Percentiles rank a stretch among this genome's conserved stretches.
Conservation (phyloP, 1,139 yeast species). For the Candida sp. region DNA sequence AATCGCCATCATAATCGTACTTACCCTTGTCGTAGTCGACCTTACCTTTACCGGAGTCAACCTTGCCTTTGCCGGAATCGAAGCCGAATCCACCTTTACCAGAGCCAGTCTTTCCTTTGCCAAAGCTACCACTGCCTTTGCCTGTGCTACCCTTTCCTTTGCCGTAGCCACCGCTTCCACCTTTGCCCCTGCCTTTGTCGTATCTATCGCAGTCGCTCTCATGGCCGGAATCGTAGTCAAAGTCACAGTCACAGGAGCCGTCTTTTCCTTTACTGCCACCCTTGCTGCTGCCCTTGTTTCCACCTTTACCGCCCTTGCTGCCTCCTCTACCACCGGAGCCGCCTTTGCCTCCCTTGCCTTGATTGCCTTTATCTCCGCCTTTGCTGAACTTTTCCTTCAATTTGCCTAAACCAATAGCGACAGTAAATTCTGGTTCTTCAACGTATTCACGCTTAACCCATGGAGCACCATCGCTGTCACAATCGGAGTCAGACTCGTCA, state of each 20-base stretch:
- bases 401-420: constrained; percentile 8
- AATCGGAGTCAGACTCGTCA: background rate
- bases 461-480: constrained; percentile 3
- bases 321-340: constrained; percentile 1
- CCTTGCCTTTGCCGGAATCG: background rate
- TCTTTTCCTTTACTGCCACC: background rate
- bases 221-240: background rate
- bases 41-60: background rate
- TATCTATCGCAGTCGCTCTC: background rate
- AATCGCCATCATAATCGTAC: background rate
- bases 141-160: constrained; percentile 1
- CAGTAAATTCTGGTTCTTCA: background rate
- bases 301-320: background rate
- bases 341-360: constrained; percentile 6
- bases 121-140: background rate
- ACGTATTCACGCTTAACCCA: constrained; percentile 2
- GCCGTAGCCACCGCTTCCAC: background rate
- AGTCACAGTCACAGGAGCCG: background rate
- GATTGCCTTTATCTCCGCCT: constrained; percentile 5
- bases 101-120: background rate
- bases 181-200: background rate
- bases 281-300: background rate
- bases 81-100: background rate
- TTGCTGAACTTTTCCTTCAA: constrained; percentile 7
- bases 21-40: background rate